phyloP scores from a whole-genome alignment of 257 asterid species.

The Osmanthus fragrans region DNA sequence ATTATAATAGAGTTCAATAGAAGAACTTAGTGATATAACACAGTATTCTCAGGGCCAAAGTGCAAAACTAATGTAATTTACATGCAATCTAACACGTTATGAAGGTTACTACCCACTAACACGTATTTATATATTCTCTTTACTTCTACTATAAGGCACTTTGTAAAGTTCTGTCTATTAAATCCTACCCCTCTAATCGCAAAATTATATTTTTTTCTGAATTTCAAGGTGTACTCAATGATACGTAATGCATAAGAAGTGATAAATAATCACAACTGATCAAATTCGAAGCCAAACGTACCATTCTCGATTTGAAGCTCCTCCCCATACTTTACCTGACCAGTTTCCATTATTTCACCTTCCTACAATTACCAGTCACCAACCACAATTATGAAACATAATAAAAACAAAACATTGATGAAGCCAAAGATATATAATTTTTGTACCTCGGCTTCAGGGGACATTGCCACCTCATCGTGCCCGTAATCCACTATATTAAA shows the following conservation, averaged over 20 bases:
- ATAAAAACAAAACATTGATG: neutral
- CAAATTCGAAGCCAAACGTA: constrained; percentile 29
- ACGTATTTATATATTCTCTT: neutral
- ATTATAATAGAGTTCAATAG: neutral
- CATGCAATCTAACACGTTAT: neutral
- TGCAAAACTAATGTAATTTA: neutral
- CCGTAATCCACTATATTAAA: constrained; percentile 79
- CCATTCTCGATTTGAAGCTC: constrained; percentile 59
- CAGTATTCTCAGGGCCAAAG: neutral
- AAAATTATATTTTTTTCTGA: neutral
- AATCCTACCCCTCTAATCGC: neutral
- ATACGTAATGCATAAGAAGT: neutral
- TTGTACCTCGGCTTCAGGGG: constrained; percentile 88
- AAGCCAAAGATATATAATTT: neutral
- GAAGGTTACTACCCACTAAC: neutral
- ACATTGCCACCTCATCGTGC: constrained; percentile 82
- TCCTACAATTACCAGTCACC: constrained; percentile 51
- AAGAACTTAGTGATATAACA: neutral
- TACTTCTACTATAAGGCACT: neutral
- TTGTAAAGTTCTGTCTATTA: neutral
- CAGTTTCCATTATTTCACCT: constrained; percentile 60
- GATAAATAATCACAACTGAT: neutral
- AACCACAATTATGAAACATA: constrained; percentile 1
- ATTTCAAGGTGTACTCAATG: neutral
- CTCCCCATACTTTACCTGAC: constrained; percentile 56